Evolutionary conservation across 768 basidiomycete genomes (phyloP).

Genomic region (Lactarius evosmus): DNA sequence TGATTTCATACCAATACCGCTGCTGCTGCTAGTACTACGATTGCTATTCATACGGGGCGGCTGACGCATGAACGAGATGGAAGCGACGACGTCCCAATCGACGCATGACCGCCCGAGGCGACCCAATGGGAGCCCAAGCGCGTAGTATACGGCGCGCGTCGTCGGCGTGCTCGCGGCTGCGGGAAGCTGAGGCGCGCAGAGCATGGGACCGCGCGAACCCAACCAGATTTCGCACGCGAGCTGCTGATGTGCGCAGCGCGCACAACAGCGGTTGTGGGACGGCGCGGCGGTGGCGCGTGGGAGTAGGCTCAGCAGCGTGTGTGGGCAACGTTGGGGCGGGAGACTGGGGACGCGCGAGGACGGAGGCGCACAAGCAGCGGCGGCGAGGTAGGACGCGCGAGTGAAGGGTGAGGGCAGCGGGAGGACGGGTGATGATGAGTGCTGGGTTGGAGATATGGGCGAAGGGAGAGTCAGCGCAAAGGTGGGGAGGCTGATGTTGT

Average conservation of each 20-base stretch:
- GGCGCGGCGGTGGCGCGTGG: background rate
- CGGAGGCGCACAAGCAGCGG: background rate
- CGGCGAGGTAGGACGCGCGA: background rate
- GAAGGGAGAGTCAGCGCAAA: background rate
- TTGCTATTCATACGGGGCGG: background rate
- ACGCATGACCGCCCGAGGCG: constrained; percentile 6
- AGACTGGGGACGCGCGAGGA: constrained; percentile 7
- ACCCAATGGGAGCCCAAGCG: constrained; percentile 15
- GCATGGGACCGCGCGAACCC: background rate
- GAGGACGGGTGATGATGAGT: background rate
- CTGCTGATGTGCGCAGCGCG: background rate
- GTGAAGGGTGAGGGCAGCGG: background rate
- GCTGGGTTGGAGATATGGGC: background rate
- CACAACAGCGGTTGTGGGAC: background rate
- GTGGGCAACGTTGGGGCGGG: constrained; percentile 8
- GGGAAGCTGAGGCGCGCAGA: constrained; percentile 1
- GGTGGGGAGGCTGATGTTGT: background rate
- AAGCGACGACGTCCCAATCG: constrained; percentile 6
- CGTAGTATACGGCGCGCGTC: constrained; percentile 6
- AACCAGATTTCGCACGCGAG: constrained; percentile 19
- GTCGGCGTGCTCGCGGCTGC: background rate
- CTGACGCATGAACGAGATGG: constrained; percentile 7
- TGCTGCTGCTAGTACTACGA: background rate
- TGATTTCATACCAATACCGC: background rate
- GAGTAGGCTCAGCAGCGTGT: background rate